Evolutionary conservation across 2,329 filamentous ascomycete species (phyloP).

Genomic region (Penicillium sp.): DNA sequence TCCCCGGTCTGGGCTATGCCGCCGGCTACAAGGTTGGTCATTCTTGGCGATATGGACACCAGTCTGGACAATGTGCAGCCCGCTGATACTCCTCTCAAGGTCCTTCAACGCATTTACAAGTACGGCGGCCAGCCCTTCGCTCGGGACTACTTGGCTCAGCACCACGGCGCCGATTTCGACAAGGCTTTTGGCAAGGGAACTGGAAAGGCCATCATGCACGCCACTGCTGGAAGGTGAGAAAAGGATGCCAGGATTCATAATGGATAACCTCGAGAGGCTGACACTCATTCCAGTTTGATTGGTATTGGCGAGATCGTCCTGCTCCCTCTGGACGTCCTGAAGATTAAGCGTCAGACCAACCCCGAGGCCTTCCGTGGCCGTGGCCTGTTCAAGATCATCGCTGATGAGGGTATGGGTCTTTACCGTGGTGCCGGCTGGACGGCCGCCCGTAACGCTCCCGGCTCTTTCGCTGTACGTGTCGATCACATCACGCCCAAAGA

Average conservation of each 20-base stretch:
- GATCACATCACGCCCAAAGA: conserved; percentile 14
- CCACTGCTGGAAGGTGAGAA: conserved; percentile 77
- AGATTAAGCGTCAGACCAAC: conserved; percentile 99
- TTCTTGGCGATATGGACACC: not conserved
- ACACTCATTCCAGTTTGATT: conserved; percentile 60
- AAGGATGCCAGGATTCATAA: not conserved
- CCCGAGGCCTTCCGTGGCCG: conserved; percentile 95
- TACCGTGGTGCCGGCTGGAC: conserved; percentile 98
- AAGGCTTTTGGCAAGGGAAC: conserved; percentile 89
- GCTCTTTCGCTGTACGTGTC: conserved; percentile 83
- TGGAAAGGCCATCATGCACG: conserved; percentile 97
- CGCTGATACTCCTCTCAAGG: conserved; percentile 39
- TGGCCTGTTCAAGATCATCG: conserved; percentile 81
- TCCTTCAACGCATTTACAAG: conserved; percentile 96
- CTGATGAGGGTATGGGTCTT: conserved; percentile 89
- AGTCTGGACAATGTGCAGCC: not conserved
- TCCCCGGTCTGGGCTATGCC: conserved; percentile 94
- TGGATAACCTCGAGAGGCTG: conserved; percentile 1
- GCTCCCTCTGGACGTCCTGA: conserved; percentile 89
- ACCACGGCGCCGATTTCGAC: conserved; percentile 83
- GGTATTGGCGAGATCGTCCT: conserved; percentile 97
- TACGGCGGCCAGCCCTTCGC: conserved; percentile 96
- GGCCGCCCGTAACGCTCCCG: conserved; percentile 90
- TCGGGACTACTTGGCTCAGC: conserved; percentile 74
- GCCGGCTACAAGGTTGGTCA: conserved; percentile 81